Evolutionary conservation across 805 yeast genomes (phyloP), one percentile per base, ranked within the genome.

Genomic region (Scheffersomyces spartinae): DNA sequence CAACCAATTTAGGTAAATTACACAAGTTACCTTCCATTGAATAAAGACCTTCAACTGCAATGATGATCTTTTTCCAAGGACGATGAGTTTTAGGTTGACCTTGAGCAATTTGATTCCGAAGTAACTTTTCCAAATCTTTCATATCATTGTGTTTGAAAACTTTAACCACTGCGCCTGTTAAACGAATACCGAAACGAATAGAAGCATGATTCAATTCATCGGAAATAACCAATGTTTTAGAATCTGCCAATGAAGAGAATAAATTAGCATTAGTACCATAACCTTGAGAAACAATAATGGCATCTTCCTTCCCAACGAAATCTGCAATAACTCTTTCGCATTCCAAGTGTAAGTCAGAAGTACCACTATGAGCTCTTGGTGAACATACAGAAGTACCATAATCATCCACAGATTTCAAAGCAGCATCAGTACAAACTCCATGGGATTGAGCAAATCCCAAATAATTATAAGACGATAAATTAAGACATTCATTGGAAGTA

Each of bases 201-300:
- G 96, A 85, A 4, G 95, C 85, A 52, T 91, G 99, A 51, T 91
- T 91, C 42, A 91, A 67, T 43, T 86, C 88, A 58, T 91, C 99
- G 9, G 94, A 80, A 26, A 91, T 80, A 25, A 93, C 88, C 29
- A 93, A 67, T 45, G 95, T 85, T 47, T 83, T 79, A 34, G 82
- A 69, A 53, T 86, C 94, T 21, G 83, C 80, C 26, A 91, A 56
- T 2, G 94, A 71, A 15, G 84, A 63, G 47, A 91, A 88, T 28
- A 91, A 61, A 41, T 78, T 74, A 11, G 95, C 94, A 49, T 91
- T 91, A 4, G 98, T 91, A 40, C 94, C 91, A 49, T 84, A 91
- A 30, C 99, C 99, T 81, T 84, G 91, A 21, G 93, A 78, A 38
- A 84, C 80, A 15, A 91, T 55, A 45, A 85, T 59, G 4, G 95